Base-by-base conservation (phyloP, 2,329 filamentous ascomycete species). In the Botrytis squamosa region DNA sequence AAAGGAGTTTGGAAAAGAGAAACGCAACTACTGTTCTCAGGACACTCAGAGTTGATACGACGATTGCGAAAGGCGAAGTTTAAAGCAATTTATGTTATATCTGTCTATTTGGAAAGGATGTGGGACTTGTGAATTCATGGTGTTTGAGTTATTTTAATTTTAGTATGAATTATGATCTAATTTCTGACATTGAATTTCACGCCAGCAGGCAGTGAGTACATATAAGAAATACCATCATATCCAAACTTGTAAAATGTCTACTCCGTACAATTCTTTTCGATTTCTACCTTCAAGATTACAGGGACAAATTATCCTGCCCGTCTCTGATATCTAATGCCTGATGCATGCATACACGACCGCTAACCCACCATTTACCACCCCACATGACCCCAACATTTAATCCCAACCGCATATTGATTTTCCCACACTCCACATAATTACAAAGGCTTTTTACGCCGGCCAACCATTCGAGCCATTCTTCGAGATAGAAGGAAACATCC, bases 21-120 rank as follows among this genome's bases (percentile, higher is more conserved):
- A 83, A 79, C 74, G 83, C 83, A 0, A 80, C 81, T 72, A 86
- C 84, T 6, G 84, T 86, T 4, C 78, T 85, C 75, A 83, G 84
- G 49, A 85, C 75, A 9, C 46, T 65, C 33, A 33, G 38, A 22
- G 66, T 69, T 69, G 66, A 69, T 25, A 52, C 36, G 6, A 69
- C 40, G 66, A 69, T 69, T 46, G 63, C 33, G 29, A 49, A 72
- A 33, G 44, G 33, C 25, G 44, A 55, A 29, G 70, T 72, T 18
- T 72, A 46, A 68, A 57, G 33, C 18, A n/a, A 59, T 29, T 29
- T 20, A 29, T 55, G 49, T n/a, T 29, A n/a, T 33, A 59, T 29
- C 55, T 59, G 7, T 20, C 18, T 33, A 5, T 22, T 29, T 36
- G 29, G 29, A 33, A 59, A 59, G n/a, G 6, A 33, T 33, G 16